Percentiles rank a stretch among this genome's conserved stretches.
Evolutionary conservation across 371 early-diverging fungal genomes (phyloP).

Genomic region (Mucor circinelloides): DNA sequence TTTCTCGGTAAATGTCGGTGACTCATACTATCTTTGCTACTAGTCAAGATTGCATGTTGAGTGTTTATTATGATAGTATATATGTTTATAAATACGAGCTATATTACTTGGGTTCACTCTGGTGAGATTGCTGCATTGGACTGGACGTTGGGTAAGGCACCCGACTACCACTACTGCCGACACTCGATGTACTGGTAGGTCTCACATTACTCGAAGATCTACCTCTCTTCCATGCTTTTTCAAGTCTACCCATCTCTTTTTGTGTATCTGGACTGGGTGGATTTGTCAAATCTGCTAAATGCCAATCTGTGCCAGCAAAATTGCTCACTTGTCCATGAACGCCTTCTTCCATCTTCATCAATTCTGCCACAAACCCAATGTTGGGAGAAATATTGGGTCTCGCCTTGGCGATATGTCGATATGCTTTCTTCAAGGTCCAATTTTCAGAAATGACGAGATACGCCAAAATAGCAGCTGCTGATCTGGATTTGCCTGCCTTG

Average conservation of each 20-base stretch:
- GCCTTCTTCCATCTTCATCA: slow-evolving; percentile 73
- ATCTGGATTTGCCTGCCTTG: slow-evolving; percentile 84
- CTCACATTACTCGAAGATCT: not conserved
- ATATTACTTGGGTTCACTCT: too few relatives aligned
- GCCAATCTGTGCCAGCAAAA: slow-evolving; percentile 49
- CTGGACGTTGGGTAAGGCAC: not conserved
- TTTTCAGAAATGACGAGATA: slow-evolving; percentile 69
- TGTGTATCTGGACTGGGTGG: slow-evolving; percentile 23
- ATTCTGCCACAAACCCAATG: slow-evolving; percentile 81
- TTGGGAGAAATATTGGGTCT: slow-evolving; percentile 82
- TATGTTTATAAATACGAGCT: too few relatives aligned
- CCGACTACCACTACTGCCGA: not conserved
- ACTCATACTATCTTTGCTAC: too few relatives aligned
- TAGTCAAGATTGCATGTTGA: too few relatives aligned
- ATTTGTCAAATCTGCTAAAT: slow-evolving; percentile 11
- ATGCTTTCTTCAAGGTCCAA: slow-evolving; percentile 76
- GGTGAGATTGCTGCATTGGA: not conserved
- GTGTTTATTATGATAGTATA: too few relatives aligned
- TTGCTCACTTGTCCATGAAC: slow-evolving; percentile 58
- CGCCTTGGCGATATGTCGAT: slow-evolving; percentile 68
- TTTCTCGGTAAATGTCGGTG: too few relatives aligned
- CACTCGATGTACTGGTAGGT: not conserved
- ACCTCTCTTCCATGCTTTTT: slow-evolving; percentile 18
- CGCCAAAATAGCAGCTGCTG: slow-evolving; percentile 78
- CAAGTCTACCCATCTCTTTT: slow-evolving; percentile 20